Evolutionary conservation across 176 grass and related monocot genomes (phyloP).

Genomic region (Stipa capillata): DNA sequence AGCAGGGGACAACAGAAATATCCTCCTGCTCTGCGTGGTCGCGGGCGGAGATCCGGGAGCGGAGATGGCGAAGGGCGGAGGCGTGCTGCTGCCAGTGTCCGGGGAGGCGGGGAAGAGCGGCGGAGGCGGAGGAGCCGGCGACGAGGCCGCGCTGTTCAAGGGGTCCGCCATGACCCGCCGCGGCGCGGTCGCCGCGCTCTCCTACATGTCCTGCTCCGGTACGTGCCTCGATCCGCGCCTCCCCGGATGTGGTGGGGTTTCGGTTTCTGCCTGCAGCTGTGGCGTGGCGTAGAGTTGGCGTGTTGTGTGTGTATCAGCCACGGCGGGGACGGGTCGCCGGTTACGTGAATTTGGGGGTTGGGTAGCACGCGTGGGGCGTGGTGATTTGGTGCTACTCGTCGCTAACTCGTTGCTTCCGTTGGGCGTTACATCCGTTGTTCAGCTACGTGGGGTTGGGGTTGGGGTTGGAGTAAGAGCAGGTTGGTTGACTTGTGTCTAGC

Average conservation of each 20-base stretch:
- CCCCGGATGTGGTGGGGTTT: not conserved
- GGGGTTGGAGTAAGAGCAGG: not conserved
- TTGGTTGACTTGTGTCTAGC: constrained; percentile 10
- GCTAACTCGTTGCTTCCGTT: not conserved
- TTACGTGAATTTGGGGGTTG: not conserved
- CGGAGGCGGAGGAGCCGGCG: not conserved
- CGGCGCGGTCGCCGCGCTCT: constrained; percentile 61
- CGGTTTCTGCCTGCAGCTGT: not conserved
- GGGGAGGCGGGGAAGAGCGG: constrained; percentile 6
- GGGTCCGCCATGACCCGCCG: constrained; percentile 69
- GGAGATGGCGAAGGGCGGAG: constrained; percentile 22
- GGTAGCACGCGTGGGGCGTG: not conserved
- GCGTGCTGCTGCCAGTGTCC: constrained; percentile 13
- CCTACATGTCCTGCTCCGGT: constrained; percentile 89
- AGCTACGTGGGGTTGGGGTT: not conserved
- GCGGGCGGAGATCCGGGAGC: constrained; percentile 10
- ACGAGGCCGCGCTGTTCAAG: constrained; percentile 53
- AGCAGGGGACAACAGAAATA: not conserved
- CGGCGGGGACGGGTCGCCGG: not conserved
- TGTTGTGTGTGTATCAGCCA: not conserved
- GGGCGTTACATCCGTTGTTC: not conserved
- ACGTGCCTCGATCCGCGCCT: not conserved
- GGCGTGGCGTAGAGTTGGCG: not conserved
- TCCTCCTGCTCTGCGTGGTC: constrained; percentile 4
- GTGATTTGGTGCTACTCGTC: not conserved